Evolutionary conservation across 331 rosid genomes (phyloP).

Genomic region (Malus hybrid): DNA sequence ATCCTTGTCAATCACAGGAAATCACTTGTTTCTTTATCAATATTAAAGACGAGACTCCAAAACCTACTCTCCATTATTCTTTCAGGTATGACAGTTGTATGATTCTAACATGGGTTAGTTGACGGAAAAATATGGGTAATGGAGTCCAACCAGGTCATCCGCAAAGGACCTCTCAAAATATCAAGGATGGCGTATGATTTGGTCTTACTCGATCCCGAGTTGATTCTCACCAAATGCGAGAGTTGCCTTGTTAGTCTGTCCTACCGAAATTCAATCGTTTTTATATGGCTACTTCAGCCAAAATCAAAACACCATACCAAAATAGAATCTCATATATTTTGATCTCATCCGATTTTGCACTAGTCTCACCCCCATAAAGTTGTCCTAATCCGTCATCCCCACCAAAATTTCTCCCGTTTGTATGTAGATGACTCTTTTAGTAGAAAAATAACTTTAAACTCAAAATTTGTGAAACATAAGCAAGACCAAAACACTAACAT

Average conservation of each 20-base stretch:
- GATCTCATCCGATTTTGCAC: too few species aligned
- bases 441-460: not conserved
- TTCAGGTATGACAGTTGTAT: not conserved
- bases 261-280: too few species aligned
- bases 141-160: not conserved
- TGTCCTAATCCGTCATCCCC: not conserved
- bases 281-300: too few species aligned
- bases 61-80: not conserved
- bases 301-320: too few species aligned
- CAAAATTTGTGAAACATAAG: not conserved
- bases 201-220: not conserved
- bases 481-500: not conserved
- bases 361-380: not conserved
- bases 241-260: not conserved
- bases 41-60: not conserved
- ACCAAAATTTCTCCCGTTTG: not conserved
- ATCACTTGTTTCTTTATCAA: not conserved
- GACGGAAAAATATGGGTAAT: not conserved
- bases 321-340: too few species aligned
- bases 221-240: not conserved
- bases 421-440: not conserved
- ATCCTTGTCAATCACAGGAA: not conserved
- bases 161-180: not conserved
- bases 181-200: not conserved
- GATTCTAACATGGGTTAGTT: not conserved